A percentile compares a stretch with the other conserved stretches of the same genome.
These are phyloP conservation scores for Calonectria leucothoes DNA, from an alignment of 2,329 filamentous ascomycete genomes.

Conservation along the genomic window DNA sequence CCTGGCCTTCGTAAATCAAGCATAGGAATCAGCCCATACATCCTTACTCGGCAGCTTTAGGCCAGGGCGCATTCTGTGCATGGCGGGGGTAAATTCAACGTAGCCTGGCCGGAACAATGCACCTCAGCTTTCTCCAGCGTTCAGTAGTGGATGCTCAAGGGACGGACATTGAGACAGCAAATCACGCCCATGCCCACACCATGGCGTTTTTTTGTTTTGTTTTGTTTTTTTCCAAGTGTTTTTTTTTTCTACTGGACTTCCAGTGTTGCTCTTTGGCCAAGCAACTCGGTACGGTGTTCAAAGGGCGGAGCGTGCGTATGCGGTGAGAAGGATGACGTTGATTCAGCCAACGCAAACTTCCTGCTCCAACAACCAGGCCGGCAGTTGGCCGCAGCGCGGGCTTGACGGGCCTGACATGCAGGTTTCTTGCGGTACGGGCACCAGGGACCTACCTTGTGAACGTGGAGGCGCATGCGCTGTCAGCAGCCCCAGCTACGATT, in stretches of 20 bases:
- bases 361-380: neutral
- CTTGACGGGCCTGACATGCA: neutral
- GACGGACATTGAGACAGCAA: conserved; percentile 12
- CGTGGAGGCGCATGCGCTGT: neutral
- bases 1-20: neutral
- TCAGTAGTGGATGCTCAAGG: neutral
- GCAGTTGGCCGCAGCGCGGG: neutral
- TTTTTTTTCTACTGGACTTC: neutral
- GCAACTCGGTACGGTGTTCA: neutral
- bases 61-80: neutral
- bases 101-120: neutral
- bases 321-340: neutral
- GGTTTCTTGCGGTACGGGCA: neutral
- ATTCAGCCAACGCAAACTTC: neutral
- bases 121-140: neutral
- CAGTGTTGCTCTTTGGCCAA: neutral
- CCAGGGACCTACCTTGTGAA: neutral
- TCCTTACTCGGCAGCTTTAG: neutral
- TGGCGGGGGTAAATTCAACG: neutral
- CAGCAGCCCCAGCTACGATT: neutral
- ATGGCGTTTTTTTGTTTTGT: neutral
- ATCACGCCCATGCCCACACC: neutral
- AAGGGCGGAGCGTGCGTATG: neutral
- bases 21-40: neutral
- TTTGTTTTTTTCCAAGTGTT: neutral